These are phyloP conservation scores for Apostasia ramifera DNA, from an alignment of 106 monocot genomes.

Conservation along the genomic window DNA sequence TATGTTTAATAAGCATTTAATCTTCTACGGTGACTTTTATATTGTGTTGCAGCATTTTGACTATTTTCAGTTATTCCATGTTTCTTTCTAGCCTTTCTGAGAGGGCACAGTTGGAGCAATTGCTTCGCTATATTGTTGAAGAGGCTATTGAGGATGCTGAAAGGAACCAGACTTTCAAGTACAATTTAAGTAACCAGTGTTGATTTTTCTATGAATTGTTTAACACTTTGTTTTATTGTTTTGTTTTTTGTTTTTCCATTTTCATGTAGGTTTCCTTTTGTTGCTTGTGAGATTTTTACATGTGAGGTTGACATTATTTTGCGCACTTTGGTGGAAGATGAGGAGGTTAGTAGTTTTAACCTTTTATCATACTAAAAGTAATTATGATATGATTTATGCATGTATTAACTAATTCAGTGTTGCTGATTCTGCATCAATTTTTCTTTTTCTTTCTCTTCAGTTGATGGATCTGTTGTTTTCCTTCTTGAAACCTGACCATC, in stretches of 20 bases:
- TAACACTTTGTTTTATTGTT: neutral
- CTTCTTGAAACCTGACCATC: slow-evolving; percentile 61
- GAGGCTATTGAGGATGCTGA: slow-evolving; percentile 44
- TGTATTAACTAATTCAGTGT: neutral
- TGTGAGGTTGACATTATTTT: slow-evolving; percentile 83
- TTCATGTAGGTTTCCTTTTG: slow-evolving; percentile 66
- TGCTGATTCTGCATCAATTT: neutral
- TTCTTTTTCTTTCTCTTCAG: slow-evolving; percentile 18
- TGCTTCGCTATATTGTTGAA: slow-evolving; percentile 45
- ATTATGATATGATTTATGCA: neutral
- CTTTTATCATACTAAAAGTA: neutral
- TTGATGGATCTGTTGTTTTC: slow-evolving; percentile 71
- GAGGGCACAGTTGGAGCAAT: slow-evolving; percentile 17
- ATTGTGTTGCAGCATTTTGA: slow-evolving; percentile 8
- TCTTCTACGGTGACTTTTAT: neutral
- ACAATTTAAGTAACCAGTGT: neutral
- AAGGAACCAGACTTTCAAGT: slow-evolving; percentile 44
- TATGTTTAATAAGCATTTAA: neutral
- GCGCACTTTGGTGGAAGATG: slow-evolving; percentile 73
- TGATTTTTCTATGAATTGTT: neutral
- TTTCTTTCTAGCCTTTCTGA: slow-evolving; percentile 8
- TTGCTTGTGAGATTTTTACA: slow-evolving; percentile 88
- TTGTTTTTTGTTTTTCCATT: neutral
- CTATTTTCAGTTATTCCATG: neutral
- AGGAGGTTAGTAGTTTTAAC: slow-evolving; percentile 34